These are phyloP conservation scores for Exutisphaerella laricina DNA, from an alignment of 2,329 filamentous ascomycete species.

Conservation along the genomic window DNA sequence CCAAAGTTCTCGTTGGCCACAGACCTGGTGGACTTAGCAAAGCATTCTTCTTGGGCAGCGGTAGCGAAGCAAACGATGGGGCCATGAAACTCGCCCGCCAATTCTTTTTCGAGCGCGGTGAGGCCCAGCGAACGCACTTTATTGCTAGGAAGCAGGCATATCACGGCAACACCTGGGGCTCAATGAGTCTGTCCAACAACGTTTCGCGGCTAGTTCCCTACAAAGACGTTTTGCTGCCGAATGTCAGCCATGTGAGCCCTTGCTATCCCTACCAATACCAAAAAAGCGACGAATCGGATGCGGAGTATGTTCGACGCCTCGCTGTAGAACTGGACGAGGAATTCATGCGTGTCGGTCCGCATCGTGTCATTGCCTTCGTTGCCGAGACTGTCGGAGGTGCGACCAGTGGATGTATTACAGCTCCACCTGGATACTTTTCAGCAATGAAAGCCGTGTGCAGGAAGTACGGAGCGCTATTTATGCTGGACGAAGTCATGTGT, in stretches of 20 bases:
- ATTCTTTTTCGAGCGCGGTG: slow-evolving; percentile 40
- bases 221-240: slow-evolving; percentile 26
- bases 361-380: slow-evolving; percentile 45
- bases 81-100: slow-evolving; percentile 46
- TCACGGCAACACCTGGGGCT: slow-evolving; percentile 48
- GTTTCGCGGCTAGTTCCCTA: slow-evolving; percentile 31
- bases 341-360: slow-evolving; percentile 41
- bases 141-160: slow-evolving; percentile 43
- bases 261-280: slow-evolving; percentile 35
- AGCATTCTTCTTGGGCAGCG: slow-evolving; percentile 16
- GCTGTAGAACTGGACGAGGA: slow-evolving; percentile 45
- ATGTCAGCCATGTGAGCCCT: slow-evolving; percentile 26
- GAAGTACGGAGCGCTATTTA: slow-evolving; percentile 50
- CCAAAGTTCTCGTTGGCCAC: slow-evolving; percentile 19
- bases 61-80: slow-evolving; percentile 41
- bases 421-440: slow-evolving; percentile 50
- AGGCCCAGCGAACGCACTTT: slow-evolving; percentile 37
- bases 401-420: slow-evolving; percentile 47
- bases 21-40: slow-evolving; percentile 4
- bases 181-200: slow-evolving; percentile 39
- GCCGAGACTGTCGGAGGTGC: slow-evolving; percentile 47
- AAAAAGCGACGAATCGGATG: slow-evolving; percentile 34
- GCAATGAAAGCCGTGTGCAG: slow-evolving; percentile 50
- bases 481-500: slow-evolving; percentile 45
- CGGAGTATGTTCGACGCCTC: slow-evolving; percentile 38